A percentile compares a stretch with the other conserved stretches of the same genome.
Evolutionary conservation across 2,329 filamentous ascomycete species (phyloP).

Genomic region (Colletotrichum costaricense): DNA sequence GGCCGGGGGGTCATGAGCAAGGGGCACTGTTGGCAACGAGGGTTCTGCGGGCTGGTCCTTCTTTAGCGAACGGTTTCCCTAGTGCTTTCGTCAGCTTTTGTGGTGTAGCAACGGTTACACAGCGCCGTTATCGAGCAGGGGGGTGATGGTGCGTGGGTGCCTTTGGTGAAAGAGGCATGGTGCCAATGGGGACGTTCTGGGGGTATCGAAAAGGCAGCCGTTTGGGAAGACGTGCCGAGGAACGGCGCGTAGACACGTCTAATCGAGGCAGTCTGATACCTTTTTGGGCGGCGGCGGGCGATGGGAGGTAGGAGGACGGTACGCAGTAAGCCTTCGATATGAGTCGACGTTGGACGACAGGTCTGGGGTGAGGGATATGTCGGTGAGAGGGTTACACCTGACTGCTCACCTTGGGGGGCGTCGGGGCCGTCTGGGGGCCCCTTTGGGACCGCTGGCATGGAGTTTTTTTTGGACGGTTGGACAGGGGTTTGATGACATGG

Average conservation of each 20-base stretch:
- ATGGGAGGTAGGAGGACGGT: background rate
- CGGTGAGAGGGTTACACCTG: slow-evolving; percentile 33
- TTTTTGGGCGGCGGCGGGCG: background rate
- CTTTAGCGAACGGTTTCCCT: slow-evolving; percentile 20
- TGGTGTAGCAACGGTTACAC: slow-evolving; percentile 4
- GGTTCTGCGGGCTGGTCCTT: slow-evolving; percentile 29
- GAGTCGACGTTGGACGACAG: slow-evolving; percentile 7
- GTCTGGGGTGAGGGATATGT: slow-evolving; percentile 7
- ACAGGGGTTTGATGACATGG: slow-evolving; percentile 3
- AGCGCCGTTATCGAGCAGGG: background rate
- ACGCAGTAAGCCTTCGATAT: background rate
- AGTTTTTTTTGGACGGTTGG: too few relatives aligned
- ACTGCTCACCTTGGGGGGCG: slow-evolving; percentile 29
- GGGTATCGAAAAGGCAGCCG: background rate
- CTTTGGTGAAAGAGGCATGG: too few relatives aligned
- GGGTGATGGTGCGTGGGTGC: background rate
- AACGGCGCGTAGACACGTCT: background rate
- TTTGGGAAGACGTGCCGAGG: slow-evolving; percentile 12
- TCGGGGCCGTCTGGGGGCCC: background rate
- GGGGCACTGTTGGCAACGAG: background rate
- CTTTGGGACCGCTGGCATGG: background rate
- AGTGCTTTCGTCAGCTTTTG: slow-evolving; percentile 31
- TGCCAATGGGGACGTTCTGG: background rate
- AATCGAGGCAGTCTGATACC: background rate
- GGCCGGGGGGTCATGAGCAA: slow-evolving; percentile 28